phyloP scores from a whole-genome alignment of 2,329 filamentous ascomycete species.

The Diaporthe sp. region DNA sequence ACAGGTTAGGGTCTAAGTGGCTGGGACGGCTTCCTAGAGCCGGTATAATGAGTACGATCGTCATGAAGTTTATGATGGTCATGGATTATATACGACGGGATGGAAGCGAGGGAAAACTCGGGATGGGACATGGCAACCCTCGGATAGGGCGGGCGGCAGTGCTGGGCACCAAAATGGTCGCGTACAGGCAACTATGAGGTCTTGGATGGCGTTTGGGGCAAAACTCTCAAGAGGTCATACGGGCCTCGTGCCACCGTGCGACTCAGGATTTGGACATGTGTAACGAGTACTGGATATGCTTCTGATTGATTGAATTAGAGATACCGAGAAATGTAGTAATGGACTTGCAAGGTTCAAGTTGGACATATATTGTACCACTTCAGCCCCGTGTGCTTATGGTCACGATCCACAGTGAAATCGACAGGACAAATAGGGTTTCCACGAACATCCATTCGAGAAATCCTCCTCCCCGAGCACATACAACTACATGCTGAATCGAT shows the following conservation, averaged over 20 bases:
- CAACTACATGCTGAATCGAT: background rate
- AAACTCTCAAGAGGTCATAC: background rate
- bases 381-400: background rate
- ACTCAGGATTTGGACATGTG: constrained; percentile 3
- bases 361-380: background rate
- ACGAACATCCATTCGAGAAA: background rate
- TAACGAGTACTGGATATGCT: constrained; percentile 35
- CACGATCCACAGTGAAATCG: background rate
- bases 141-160: background rate
- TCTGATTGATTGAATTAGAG: constrained; percentile 11
- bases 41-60: background rate
- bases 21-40: background rate
- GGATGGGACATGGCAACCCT: background rate
- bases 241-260: background rate
- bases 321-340: constrained; percentile 32
- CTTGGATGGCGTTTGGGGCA: constrained; percentile 20
- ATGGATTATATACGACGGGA: constrained; percentile 12
- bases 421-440: background rate
- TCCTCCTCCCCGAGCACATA: background rate
- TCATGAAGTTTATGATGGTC: constrained; percentile 4
- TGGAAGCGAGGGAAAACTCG: background rate
- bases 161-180: background rate
- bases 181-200: background rate
- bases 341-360: background rate
- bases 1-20: constrained; percentile 64